Conservation (phyloP, 2,329 filamentous ascomycete genomes). For the Trichophyton verrucosum region DNA sequence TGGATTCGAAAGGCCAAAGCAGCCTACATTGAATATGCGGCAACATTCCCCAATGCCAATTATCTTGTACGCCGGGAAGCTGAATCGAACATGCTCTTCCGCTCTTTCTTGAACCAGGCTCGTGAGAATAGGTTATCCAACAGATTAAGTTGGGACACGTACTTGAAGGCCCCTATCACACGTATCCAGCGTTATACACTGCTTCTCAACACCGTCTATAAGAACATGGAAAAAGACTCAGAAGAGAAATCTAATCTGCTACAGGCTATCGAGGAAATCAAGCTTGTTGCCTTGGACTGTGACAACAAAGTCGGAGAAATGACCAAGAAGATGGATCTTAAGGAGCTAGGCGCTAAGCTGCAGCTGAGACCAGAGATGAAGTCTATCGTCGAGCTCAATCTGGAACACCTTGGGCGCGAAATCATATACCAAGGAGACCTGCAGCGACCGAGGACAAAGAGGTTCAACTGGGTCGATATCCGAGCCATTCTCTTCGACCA, state of each 20-base stretch:
- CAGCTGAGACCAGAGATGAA: conserved; percentile 80
- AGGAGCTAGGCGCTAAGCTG: conserved; percentile 70
- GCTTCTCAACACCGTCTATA: conserved; percentile 67
- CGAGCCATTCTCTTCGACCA: conserved; percentile 93
- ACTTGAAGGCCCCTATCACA: conserved; percentile 84
- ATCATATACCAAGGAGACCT: conserved; percentile 82
- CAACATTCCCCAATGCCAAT: conserved; percentile 70
- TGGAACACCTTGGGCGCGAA: conserved; percentile 86
- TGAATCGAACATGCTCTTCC: conserved; percentile 74
- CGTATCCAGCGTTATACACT: conserved; percentile 82
- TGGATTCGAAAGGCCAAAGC: conserved; percentile 91
- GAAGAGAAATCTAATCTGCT: conserved; percentile 80
- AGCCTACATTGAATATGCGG: conserved; percentile 85
- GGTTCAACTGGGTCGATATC: conserved; percentile 87
- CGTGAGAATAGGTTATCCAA: conserved; percentile 66
- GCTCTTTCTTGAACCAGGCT: conserved; percentile 69
- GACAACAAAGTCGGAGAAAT: conserved; percentile 87
- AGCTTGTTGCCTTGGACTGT: conserved; percentile 75
- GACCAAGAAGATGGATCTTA: conserved; percentile 77
- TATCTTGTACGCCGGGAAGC: conserved; percentile 75
- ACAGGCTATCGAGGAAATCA: conserved; percentile 84
- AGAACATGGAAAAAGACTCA: conserved; percentile 68
- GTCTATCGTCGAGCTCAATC: conserved; percentile 65
- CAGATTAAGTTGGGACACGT: conserved; percentile 86
- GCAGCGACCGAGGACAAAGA: conserved; percentile 73